Evolutionary conservation across 2,329 filamentous ascomycete species (phyloP), one percentile per base, ranked within the genome.

Genomic region (Epichloe sibirici): DNA sequence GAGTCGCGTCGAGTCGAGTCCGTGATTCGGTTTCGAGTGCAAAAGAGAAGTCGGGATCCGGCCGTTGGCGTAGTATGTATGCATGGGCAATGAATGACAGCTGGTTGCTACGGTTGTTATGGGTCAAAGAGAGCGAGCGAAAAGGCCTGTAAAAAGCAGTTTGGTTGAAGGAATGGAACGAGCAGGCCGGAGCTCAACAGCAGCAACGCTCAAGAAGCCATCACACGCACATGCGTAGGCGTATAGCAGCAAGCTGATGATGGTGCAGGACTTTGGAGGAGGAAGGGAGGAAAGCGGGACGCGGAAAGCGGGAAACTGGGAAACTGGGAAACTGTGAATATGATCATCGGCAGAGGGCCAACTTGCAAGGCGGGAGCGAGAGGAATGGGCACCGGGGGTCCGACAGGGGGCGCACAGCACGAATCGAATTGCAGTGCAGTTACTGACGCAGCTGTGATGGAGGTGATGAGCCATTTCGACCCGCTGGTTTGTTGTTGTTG

Each of bases 141-240:
- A 43, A 35, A 15, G 34, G 46, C 34, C n/a, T 49, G 34, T 17
- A 8, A 44, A 51, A 42, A 34, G 8, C 28, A 51, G 13, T 31
- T 31, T 31, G 9, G 31, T 21, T 49, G 45, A 56, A 58, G 47
- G 52, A 56, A 54, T 54, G 57, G 48, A 57, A 49, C 45, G 50
- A 51, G 52, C 52, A 35, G 42, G 50, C 52, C 44, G 49, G 28
- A 53, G 46, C 49, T 54, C 52, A 45, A 37, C 38, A 49, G 37
- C 40, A 53, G 47, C 43, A 43, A 45, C 49, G 42, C 49, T 54
- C 45, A 46, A 34, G 54, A 55, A 45, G 35, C 48, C 25, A 37
- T 53, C 45, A 45, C 45, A 39, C 35, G 12, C 37, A 25, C 45
- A 44, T n/a, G 49, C 31, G 42, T 28, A 43, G 43, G 42, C 31